phyloP scores from a whole-genome alignment of 768 basidiomycete genomes.

The Boletus rubropictus region DNA sequence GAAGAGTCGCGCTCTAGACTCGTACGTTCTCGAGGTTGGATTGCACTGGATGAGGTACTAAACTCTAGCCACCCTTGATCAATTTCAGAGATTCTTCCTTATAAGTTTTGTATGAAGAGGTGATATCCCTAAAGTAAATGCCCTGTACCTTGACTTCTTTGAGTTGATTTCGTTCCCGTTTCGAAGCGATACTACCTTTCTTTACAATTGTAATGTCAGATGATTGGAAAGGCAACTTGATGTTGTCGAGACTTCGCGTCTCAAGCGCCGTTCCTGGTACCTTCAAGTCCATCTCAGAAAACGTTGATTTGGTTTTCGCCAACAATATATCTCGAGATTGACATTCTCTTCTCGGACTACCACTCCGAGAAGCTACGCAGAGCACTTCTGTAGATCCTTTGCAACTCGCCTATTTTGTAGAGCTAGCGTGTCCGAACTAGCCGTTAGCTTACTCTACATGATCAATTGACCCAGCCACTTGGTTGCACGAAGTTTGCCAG shows the following conservation, averaged over 20 bases:
- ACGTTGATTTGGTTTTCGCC: background rate
- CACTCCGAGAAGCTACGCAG: background rate
- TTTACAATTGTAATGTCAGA: slow-evolving; percentile 4
- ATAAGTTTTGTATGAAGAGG: slow-evolving; percentile 2
- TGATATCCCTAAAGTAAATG: slow-evolving; percentile 7
- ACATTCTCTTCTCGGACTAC: background rate
- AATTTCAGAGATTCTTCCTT: background rate
- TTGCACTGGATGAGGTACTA: slow-evolving; percentile 6
- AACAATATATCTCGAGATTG: background rate
- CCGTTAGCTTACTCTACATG: too few species aligned
- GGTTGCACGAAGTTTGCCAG: too few species aligned
- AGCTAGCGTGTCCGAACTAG: background rate
- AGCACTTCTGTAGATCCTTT: too few species aligned
- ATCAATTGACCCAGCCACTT: too few species aligned
- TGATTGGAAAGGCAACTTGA: slow-evolving; percentile 3
- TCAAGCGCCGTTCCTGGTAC: background rate
- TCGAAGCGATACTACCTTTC: background rate
- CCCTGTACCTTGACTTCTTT: slow-evolving; percentile 11
- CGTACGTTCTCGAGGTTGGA: background rate
- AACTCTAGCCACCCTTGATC: background rate
- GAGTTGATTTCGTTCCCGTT: background rate
- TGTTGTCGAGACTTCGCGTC: slow-evolving; percentile 3
- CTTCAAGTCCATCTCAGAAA: background rate
- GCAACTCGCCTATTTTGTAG: background rate
- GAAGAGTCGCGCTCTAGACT: slow-evolving; percentile 14